Conservation (phyloP, 306 rosid species). For the Phaseolus lunatus region DNA sequence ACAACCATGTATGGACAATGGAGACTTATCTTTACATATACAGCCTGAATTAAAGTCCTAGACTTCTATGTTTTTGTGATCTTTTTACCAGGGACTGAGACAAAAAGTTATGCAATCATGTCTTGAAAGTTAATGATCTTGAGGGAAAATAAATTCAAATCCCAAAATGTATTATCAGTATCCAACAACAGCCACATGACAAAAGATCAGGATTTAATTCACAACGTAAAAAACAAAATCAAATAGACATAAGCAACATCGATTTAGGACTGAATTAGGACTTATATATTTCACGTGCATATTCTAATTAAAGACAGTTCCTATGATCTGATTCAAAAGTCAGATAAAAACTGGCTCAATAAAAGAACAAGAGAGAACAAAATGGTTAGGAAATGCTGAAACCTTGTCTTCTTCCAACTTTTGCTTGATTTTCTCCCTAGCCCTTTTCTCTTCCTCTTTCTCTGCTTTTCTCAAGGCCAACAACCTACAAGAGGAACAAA, state of each 20-base stretch:
- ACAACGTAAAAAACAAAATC: background rate
- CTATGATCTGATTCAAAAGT: constrained; percentile 13
- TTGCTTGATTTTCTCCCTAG: constrained; percentile 90
- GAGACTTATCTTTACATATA: background rate
- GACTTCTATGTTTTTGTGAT: background rate
- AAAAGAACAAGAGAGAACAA: background rate
- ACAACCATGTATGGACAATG: background rate
- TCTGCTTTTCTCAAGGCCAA: constrained; percentile 93
- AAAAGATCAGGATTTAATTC: background rate
- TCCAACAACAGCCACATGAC: constrained; percentile 22
- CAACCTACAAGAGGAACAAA: constrained; percentile 62
- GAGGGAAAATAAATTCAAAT: constrained; percentile 10
- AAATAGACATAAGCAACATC: background rate
- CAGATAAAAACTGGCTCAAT: constrained; percentile 9
- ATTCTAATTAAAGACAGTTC: constrained; percentile 18
- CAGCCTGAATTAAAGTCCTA: background rate
- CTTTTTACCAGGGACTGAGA: background rate
- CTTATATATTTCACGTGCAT: constrained; percentile 2
- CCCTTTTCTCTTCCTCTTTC: constrained; percentile 96
- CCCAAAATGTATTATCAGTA: constrained; percentile 4
- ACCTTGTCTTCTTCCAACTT: constrained; percentile 99
- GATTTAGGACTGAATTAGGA: background rate
- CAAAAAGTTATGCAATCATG: background rate
- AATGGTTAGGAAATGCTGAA: constrained; percentile 37
- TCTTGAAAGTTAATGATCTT: constrained; percentile 12